Base-by-base conservation (phyloP, 768 basidiomycete genomes). In the Holtermannia corniformis region DNA sequence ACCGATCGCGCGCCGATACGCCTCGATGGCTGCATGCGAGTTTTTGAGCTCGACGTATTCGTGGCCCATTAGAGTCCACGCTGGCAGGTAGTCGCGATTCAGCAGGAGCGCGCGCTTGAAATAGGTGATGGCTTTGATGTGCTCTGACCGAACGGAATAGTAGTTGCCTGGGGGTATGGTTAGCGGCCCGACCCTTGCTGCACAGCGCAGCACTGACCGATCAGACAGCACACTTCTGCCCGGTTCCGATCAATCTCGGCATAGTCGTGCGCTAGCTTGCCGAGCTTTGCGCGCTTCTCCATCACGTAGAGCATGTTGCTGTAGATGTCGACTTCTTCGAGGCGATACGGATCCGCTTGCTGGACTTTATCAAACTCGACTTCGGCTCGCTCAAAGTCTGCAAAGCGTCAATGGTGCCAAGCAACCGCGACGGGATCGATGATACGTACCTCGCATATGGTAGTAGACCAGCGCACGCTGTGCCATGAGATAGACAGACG, bases 11-110 rank as follows among this genome's bases (percentile, higher is more conserved):
- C 91, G 81, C 50, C 95, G 81, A 73, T 97, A 99, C 10, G 91
- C 87, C 74, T 97, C 95, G 51, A 97, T 95, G 14, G 95, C 93
- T 1, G 95, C 95, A 76, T 97, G 92, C 3, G 90, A 90, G 72
- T 99, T 97, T 75, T 97, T 97, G 84, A 95, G 84, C 74, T 99
- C 95, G 42, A 99, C 86, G 63, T 87, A 96, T 73, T 97, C 95
- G 65, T 99, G 95, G 1, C 95, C 95, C 89, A 99, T 91, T 58
- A 99, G 75, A 3, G 93, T 97, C 95, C 95, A 99, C 4, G 95
- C 95, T 5, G 91, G 87, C 43, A 97, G 78, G 73, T 91, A 97
- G 1, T 86, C 91, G 51, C 87, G 81, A 71, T 99, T 92, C 44
- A 99, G 80, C 65, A 92, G 85, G n/a, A 91, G 86, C 5, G 93